Base-by-base conservation (phyloP, 129 eudicot species). In the Flaveria ramosissima region DNA sequence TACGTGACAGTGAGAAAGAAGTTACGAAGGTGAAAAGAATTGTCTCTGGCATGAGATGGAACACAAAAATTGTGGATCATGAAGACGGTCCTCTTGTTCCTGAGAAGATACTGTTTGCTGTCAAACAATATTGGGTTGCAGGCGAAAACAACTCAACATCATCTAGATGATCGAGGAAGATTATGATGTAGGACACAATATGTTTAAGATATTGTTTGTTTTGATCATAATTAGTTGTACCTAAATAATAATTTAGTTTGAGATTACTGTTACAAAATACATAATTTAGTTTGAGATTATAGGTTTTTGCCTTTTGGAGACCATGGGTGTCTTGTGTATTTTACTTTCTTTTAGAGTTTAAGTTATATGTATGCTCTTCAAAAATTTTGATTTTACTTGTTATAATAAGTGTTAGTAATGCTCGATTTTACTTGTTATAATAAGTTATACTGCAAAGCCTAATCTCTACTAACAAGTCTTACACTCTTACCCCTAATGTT, bases 31-130 rank as follows among this genome's bases (percentile, higher is more conserved):
- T 86, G 76, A 91, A 83, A 76, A 87, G 71, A 47, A 80, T 88
- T 2, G 79, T 80, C 43, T 81, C 85, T 4, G 93, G 91, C 26
- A 86, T 91, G 92, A 86, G 93, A 62, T 91, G 97, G 97, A 85
- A 82, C 73, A 75, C 83, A 24, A 84, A 85, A 68, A 68, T 88
- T 79, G 85, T 80, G 74, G 97, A 88, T 70, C 84, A 86, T 72
- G 97, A 91, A 82, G 86, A 84, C 26, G 97, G 88, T 7, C 89
- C 93, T 14, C 84, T 86, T 43, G 79, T 86, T 32, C 39, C 91
- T 9, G 93, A 91, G 75, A 86, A 85, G 78, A 82, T 88, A 15
- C 48, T 91, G 75, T 86, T 91, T 80, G 97, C 88, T 16, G 88
- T 86, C 20, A 91, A 88, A 86, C 80, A 78, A 9, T 87, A 84